phyloP scores from a whole-genome alignment of 768 basidiomycete species.

The Naganishia randhawae region DNA sequence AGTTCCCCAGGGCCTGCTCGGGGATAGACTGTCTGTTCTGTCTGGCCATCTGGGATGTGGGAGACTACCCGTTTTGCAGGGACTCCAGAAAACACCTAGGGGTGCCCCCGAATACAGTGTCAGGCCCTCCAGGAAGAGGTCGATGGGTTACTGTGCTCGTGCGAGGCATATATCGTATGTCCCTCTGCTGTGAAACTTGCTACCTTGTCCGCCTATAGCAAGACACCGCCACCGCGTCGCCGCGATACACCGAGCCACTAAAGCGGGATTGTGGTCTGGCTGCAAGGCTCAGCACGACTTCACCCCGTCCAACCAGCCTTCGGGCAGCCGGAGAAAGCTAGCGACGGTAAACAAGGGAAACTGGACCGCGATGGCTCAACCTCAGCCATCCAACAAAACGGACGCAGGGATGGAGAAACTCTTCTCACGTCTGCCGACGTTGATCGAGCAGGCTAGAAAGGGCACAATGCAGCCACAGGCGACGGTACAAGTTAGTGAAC shows the following conservation, averaged over 20 bases:
- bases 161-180: too few relatives aligned
- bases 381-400: slow-evolving; percentile 10
- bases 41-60: too few relatives aligned
- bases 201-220: too few relatives aligned
- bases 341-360: not conserved
- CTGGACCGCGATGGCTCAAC: not conserved
- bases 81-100: too few relatives aligned
- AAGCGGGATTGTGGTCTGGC: not conserved
- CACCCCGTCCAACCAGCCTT: not conserved
- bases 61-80: too few relatives aligned
- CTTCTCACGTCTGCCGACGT: slow-evolving; percentile 1
- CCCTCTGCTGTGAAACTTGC: too few relatives aligned
- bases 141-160: too few relatives aligned
- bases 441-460: slow-evolving; percentile 20
- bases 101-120: too few relatives aligned
- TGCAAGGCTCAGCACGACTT: not conserved
- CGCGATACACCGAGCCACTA: not conserved
- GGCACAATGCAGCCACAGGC: slow-evolving; percentile 16
- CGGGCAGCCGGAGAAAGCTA: not conserved
- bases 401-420: slow-evolving; percentile 25
- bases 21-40: too few relatives aligned
- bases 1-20: too few relatives aligned
- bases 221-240: not conserved
- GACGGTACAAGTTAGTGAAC: not conserved
- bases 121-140: too few relatives aligned